phyloP scores from a whole-genome alignment of 495 filamentous ascomycete genomes.

The Talaromyces proteolyticus region DNA sequence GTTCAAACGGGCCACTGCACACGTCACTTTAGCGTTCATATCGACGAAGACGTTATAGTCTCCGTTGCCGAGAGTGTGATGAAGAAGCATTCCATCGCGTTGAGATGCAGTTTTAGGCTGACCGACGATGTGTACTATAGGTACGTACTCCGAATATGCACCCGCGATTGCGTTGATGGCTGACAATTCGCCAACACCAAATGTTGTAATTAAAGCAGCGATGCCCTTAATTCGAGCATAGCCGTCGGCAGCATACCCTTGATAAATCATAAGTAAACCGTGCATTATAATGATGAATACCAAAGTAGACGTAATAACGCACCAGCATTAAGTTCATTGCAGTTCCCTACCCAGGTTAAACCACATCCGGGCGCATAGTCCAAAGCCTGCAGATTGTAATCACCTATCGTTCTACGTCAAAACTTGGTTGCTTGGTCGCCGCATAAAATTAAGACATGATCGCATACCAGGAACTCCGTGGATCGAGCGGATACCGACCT shows the following conservation, averaged over 20 bases:
- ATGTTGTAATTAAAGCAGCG: conserved; percentile 69
- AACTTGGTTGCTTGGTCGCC: no score
- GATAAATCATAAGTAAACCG: no score
- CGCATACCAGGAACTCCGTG: conserved; percentile 71
- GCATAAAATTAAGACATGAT: no score
- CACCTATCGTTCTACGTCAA: no score
- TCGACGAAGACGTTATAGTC: conserved; percentile 80
- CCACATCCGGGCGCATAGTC: conserved; percentile 60
- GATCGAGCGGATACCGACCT: conserved; percentile 62
- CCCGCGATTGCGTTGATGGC: conserved; percentile 70
- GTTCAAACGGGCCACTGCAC: conserved; percentile 61
- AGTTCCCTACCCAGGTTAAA: conserved; percentile 72
- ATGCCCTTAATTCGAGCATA: conserved; percentile 72
- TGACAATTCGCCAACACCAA: conserved; percentile 75
- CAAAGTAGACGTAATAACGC: no score
- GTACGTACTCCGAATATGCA: conserved; percentile 67
- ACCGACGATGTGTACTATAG: conserved; percentile 74
- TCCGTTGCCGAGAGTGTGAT: conserved; percentile 91
- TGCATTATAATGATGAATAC: no score
- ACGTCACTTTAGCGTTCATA: conserved; percentile 71
- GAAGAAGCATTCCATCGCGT: conserved; percentile 60
- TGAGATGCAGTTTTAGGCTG: conserved; percentile 47
- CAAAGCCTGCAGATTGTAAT: conserved; percentile 66
- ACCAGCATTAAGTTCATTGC: conserved; percentile 81
- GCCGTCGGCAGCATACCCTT: conserved; percentile 77